These are phyloP conservation scores for Penicillium italicum DNA, from an alignment of 2,329 filamentous ascomycete species.

Conservation along the genomic window DNA sequence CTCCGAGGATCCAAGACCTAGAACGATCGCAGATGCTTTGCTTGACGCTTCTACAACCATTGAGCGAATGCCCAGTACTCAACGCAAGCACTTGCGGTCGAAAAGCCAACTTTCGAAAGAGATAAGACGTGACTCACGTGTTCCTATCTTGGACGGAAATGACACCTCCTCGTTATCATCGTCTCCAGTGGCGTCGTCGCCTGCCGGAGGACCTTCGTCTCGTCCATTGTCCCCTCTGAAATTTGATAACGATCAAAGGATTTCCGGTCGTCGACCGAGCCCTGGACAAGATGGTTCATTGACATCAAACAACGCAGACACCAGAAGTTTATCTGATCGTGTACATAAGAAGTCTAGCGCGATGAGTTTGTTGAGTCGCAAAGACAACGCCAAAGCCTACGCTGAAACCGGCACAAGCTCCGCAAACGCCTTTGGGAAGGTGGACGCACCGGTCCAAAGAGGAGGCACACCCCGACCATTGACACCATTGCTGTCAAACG, in stretches of 20 bases:
- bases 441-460: conserved; percentile 52
- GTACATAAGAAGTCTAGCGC: conserved; percentile 51
- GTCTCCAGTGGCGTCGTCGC: conserved; percentile 39
- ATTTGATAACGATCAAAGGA: conserved; percentile 35
- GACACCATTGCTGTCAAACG: conserved; percentile 36
- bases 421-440: conserved; percentile 61
- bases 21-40: conserved; percentile 85
- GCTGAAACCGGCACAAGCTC: conserved; percentile 64
- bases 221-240: conserved; percentile 33
- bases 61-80: conserved; percentile 58
- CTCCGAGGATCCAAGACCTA: conserved; percentile 48
- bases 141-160: conserved; percentile 4
- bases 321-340: conserved; percentile 26
- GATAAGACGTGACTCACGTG: conserved; percentile 1
- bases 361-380: conserved; percentile 58
- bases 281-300: conserved; percentile 31
- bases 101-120: conserved; percentile 42
- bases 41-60: conserved; percentile 89
- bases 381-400: conserved; percentile 56
- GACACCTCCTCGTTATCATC: conserved; percentile 30
- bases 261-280: conserved; percentile 24
- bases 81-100: conserved; percentile 39
- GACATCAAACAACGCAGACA: conserved; percentile 32
- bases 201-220: conserved; percentile 30
- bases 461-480: conserved; percentile 34